Evolutionary conservation across 306 rosid genomes (phyloP).

Genomic region (Crotalaria pallida): DNA sequence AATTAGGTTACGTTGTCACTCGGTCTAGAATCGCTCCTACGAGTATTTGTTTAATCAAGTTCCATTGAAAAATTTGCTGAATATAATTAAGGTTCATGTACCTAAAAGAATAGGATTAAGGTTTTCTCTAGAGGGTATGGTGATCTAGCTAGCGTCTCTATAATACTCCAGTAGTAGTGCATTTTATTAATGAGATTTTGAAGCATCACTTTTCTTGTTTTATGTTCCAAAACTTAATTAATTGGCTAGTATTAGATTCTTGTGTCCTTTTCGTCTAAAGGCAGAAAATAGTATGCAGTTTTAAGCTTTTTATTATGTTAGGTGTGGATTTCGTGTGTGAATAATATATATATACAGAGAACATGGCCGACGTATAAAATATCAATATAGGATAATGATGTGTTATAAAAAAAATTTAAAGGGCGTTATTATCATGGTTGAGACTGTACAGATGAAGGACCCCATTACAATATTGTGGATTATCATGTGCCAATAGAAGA

Average conservation of each 20-base stretch:
- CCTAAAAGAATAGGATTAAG: not conserved
- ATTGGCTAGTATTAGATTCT: not conserved
- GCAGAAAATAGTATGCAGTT: not conserved
- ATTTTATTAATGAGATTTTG: not conserved
- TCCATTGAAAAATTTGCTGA: too few relatives aligned
- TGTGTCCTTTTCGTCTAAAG: not conserved
- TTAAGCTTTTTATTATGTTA: not conserved
- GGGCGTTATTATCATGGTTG: not conserved
- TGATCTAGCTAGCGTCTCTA: not conserved
- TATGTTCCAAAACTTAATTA: not conserved
- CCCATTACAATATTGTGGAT: not conserved
- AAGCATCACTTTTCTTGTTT: not conserved
- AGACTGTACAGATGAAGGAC: not conserved
- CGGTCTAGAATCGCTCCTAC: not conserved
- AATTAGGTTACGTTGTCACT: not conserved
- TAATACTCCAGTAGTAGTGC: too few relatives aligned
- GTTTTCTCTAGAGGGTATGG: not conserved
- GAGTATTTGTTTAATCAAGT: too few relatives aligned
- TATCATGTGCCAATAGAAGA: not conserved
- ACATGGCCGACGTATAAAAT: slow-evolving; percentile 20
- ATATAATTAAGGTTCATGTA: too few relatives aligned
- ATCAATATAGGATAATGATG: not conserved
- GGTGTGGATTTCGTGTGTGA: not conserved
- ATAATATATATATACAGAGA: not conserved
- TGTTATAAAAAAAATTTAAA: not conserved